Evolutionary conservation across 1,139 yeast species (phyloP).

Genomic region (Zygosaccharomyces sapae): DNA sequence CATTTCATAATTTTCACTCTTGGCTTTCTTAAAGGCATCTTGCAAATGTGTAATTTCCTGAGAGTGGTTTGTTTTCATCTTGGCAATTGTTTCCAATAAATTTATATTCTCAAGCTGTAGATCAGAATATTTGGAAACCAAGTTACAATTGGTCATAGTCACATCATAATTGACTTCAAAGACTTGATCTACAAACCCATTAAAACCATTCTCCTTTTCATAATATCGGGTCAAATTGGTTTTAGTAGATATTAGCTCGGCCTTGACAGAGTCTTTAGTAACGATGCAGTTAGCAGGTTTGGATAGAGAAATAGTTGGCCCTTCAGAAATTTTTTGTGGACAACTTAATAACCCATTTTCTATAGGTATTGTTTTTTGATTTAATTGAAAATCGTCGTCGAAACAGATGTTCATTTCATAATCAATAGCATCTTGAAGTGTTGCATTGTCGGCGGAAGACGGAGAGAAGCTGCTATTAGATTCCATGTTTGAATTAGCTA

Average conservation of each 20-base stretch:
- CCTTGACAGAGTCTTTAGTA: neutral
- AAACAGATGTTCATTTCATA: no score
- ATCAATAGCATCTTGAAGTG: no score
- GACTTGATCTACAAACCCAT: neutral
- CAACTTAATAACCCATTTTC: neutral
- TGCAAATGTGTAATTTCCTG: neutral
- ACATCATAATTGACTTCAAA: conserved; percentile 1
- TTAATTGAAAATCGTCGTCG: neutral
- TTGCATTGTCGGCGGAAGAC: no score
- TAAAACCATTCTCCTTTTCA: neutral
- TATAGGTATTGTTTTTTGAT: neutral
- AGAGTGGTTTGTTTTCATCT: neutral
- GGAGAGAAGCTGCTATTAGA: no score
- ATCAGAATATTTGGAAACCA: conserved; percentile 3
- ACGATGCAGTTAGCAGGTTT: conserved; percentile 1
- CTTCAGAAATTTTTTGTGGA: neutral
- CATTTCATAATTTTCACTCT: neutral
- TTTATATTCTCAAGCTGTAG: conserved; percentile 1
- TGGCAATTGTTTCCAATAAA: neutral
- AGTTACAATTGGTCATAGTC: neutral
- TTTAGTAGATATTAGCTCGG: neutral
- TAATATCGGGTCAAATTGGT: neutral
- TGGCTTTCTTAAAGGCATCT: neutral
- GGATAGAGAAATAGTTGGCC: neutral
- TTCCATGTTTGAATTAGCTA: no score